phyloP scores from a whole-genome alignment of 2,329 filamentous ascomycete species.

The Pseudogymnoascus sp. region DNA sequence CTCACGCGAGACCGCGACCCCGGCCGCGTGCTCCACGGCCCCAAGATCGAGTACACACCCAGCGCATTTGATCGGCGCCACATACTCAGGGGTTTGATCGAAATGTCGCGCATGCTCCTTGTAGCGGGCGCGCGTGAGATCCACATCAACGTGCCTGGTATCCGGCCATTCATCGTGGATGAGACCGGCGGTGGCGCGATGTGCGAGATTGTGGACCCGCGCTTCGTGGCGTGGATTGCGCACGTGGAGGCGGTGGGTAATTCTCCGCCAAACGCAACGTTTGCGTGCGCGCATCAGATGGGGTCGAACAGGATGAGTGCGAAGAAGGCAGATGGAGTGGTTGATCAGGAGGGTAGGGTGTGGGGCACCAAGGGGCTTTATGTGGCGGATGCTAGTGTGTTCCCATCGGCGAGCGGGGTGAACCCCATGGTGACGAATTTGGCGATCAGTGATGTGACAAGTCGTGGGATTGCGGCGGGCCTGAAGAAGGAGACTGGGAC shows the following conservation, averaged over 20 bases:
- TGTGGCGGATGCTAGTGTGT: constrained; percentile 66
- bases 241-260: constrained; percentile 41
- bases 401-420: constrained; percentile 67
- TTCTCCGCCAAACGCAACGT: constrained; percentile 43
- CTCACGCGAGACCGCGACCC: constrained; percentile 67
- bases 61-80: constrained; percentile 65
- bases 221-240: constrained; percentile 54
- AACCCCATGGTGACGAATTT: constrained; percentile 77
- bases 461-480: constrained; percentile 45
- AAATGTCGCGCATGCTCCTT: constrained; percentile 67
- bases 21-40: constrained; percentile 62
- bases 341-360: constrained; percentile 48
- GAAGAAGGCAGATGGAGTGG: constrained; percentile 42
- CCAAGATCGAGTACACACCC: constrained; percentile 59
- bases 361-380: constrained; percentile 60
- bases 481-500: constrained; percentile 23
- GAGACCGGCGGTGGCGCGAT: background rate
- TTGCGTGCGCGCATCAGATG: constrained; percentile 73
- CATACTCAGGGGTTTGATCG: constrained; percentile 62
- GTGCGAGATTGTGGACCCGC: constrained; percentile 35
- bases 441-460: constrained; percentile 60
- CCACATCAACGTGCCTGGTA: constrained; percentile 51
- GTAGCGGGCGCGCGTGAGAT: constrained; percentile 75
- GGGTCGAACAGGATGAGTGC: constrained; percentile 63
- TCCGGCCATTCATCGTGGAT: constrained; percentile 48